Conservation (phyloP, 345 rosid genomes). For the Punica granatum region DNA sequence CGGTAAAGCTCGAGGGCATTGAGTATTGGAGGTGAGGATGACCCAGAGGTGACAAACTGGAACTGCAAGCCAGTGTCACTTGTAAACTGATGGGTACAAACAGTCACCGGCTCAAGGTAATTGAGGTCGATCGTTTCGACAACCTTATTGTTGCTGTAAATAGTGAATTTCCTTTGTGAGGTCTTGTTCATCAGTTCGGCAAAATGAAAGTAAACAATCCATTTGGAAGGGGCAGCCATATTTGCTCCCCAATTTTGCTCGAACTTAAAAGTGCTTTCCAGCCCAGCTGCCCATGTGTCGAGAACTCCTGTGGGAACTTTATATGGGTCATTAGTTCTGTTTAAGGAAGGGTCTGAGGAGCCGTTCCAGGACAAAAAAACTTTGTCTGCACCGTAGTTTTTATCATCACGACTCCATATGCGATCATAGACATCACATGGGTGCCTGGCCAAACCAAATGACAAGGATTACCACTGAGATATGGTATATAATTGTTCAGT, state of each 20-base stretch:
- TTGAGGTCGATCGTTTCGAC: neutral
- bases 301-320: neutral
- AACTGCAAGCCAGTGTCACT: neutral
- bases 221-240: neutral
- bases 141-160: neutral
- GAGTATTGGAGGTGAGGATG: slow-evolving; percentile 4
- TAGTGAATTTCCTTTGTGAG: neutral
- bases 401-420: neutral
- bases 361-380: neutral
- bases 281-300: neutral
- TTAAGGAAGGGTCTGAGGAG: neutral
- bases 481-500: neutral
- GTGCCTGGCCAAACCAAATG: neutral
- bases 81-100: neutral
- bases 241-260: neutral
- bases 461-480: neutral
- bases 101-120: neutral
- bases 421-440: neutral
- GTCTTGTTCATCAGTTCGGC: neutral
- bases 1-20: slow-evolving; percentile 4
- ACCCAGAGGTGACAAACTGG: neutral
- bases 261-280: neutral
- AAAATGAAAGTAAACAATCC: slow-evolving; percentile 1
- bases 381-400: neutral
- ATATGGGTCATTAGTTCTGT: neutral